Base-by-base conservation (phyloP, 805 yeast species). In the Myxozyma sirexii region DNA sequence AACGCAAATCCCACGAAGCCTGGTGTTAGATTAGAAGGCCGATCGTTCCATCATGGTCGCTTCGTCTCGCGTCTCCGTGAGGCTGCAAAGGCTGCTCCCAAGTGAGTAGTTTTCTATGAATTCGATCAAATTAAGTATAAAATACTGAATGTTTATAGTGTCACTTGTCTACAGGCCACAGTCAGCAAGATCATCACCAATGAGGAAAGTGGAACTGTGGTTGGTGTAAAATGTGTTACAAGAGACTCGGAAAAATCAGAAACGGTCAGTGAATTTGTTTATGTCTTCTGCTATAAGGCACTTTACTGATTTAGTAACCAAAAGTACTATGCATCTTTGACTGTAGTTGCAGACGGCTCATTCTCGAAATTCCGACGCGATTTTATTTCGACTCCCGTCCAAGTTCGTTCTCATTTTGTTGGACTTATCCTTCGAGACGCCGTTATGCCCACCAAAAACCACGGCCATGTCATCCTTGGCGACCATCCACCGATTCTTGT, bases 381-480 rank as follows among this genome's bases (percentile, higher is more conserved):
- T 59, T 79, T 88, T 50, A 77, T 83, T 21, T 74, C 80, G n/a
- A 82, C 83, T 66, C 79, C 81, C 23, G 96, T 98, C 12, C 68
- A 72, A 0, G 82, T 89, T 21, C 88, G 85, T 21, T 90, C 97
- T 7, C 88, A 93, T 70, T 94, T 94, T 73, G 87, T 91, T 21
- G 98, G 97, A 3, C 76, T 94, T 68, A 83, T 87, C 50, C 78
- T 94, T 63, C 78, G 80, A 63, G 77, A 93, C 71, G 92, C 96
- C 6, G 77, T 78, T n/a, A 74, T 91, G 56, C 97, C 97, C 4
- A 78, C 80, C 1, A 84, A 84, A 47, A 73, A 84, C 71, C 87
- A 87, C 63, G 99, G 99, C 37, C 97, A 96, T 75, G 97, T 92
- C 47, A 82, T 94, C 37, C 76, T 94, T 57, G 96, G 97, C 33